These are phyloP conservation scores for Paramecium sonneborni DNA, from an alignment of 73 alveolate genomes.

Conservation along the genomic window DNA sequence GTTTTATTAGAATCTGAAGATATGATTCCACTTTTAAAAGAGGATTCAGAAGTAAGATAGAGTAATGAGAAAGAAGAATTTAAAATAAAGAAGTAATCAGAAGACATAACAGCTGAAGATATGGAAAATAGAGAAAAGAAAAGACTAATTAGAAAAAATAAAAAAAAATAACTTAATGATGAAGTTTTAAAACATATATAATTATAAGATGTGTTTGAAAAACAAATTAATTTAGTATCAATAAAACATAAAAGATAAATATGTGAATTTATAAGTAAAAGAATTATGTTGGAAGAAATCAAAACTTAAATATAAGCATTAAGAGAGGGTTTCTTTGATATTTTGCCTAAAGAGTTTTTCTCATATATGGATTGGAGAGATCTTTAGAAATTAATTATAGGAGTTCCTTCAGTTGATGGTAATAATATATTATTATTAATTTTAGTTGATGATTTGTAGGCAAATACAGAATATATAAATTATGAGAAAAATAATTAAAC, in stretches of 20 bases:
- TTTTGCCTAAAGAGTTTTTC: conserved; percentile 30
- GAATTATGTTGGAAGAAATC: neutral
- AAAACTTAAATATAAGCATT: neutral
- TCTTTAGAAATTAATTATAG: conserved; percentile 24
- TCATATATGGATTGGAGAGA: conserved; percentile 45
- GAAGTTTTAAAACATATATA: neutral
- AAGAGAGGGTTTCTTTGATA: conserved; percentile 49
- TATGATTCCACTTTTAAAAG: neutral
- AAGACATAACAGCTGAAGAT: conserved; percentile 16
- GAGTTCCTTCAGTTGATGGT: conserved; percentile 57
- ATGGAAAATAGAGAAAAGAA: conserved; percentile 1
- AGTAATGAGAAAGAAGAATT: neutral
- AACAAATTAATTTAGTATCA: neutral
- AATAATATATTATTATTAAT: neutral
- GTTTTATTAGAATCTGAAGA: neutral
- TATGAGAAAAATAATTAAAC: conserved; percentile 8
- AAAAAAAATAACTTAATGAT: neutral
- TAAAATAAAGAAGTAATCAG: neutral
- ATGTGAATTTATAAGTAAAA: conserved; percentile 20
- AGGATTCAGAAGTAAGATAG: neutral
- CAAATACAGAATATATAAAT: conserved; percentile 18
- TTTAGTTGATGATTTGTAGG: conserved; percentile 30
- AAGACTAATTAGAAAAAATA: neutral
- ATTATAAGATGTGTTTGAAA: neutral
- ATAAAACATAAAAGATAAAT: neutral